These are phyloP conservation scores for Saururus chinensis DNA, from an alignment of 164 flowering plant species.

Conservation along the genomic window DNA sequence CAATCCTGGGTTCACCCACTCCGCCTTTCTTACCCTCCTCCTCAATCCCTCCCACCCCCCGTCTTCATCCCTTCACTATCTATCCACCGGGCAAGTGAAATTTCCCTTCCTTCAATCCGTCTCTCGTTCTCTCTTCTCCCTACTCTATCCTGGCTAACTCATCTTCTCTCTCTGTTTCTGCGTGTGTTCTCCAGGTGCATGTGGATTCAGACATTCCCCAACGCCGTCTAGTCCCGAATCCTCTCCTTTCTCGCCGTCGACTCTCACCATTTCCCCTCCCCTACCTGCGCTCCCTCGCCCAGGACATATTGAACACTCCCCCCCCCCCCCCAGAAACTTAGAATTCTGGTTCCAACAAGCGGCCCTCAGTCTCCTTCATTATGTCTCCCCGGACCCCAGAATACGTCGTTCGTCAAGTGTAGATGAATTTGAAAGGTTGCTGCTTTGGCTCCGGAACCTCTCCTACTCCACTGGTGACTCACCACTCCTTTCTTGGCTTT, in stretches of 20 bases:
- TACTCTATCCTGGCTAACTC: constrained; percentile 14
- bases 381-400: too few relatives aligned
- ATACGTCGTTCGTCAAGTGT: constrained; percentile 1
- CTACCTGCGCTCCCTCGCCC: constrained; percentile 35
- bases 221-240: constrained; percentile 43
- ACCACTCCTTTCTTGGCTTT: constrained; percentile 67
- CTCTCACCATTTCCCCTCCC: constrained; percentile 25
- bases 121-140: constrained; percentile 10
- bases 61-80: constrained; percentile 20
- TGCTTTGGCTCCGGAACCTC: constrained; percentile 38
- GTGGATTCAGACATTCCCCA: constrained; percentile 63
- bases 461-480: constrained; percentile 8
- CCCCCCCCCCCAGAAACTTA: constrained; percentile 6
- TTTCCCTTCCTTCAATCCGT: constrained; percentile 15
- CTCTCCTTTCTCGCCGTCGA: constrained; percentile 54
- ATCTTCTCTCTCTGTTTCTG: background rate
- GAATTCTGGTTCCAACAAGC: constrained; percentile 76
- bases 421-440: constrained; percentile 44
- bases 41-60: too few relatives aligned
- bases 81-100: too few relatives aligned
- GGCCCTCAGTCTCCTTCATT: constrained; percentile 56
- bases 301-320: constrained; percentile 25
- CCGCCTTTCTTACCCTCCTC: constrained; percentile 51
- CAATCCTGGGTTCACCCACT: constrained; percentile 20
- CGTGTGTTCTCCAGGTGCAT: constrained; percentile 27